Percentiles rank a stretch among this genome's conserved stretches.
phyloP scores from a whole-genome alignment of 2,329 filamentous ascomycete species.

The Stagonosporopsis vannaccii region DNA sequence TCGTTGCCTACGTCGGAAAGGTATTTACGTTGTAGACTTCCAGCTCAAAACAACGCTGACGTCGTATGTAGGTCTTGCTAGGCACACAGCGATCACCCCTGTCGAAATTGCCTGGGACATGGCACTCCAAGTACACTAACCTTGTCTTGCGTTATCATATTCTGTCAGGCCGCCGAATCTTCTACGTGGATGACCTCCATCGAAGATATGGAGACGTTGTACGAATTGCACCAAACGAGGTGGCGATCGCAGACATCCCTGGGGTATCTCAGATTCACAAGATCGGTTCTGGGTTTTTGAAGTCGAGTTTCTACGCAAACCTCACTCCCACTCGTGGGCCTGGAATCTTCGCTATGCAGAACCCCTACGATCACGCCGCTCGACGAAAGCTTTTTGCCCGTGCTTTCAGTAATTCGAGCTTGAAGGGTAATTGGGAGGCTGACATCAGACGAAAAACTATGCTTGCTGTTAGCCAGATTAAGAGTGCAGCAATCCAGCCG shows the following conservation, averaged over 20 bases:
- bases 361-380: conserved; percentile 45
- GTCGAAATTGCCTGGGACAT: conserved; percentile 38
- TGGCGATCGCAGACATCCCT: conserved; percentile 28
- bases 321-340: conserved; percentile 34
- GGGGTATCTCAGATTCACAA: conserved; percentile 39
- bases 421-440: conserved; percentile 48
- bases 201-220: conserved; percentile 37
- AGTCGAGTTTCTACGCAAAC: conserved; percentile 50
- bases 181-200: conserved; percentile 51
- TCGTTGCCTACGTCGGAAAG: not conserved
- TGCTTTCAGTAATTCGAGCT: conserved; percentile 45
- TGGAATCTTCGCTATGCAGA: conserved; percentile 50
- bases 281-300: conserved; percentile 52
- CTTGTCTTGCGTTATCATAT: conserved; percentile 47
- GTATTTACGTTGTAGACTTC: not conserved
- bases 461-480: conserved; percentile 46
- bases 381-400: conserved; percentile 48
- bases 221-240: conserved; percentile 34
- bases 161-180: conserved; percentile 46
- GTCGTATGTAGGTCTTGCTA: not conserved
- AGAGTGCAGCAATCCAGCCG: conserved; percentile 20
- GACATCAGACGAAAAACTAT: conserved; percentile 43
- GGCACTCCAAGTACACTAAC: conserved; percentile 40
- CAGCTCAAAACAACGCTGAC: not conserved
- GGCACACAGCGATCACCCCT: conserved; percentile 9